Evolutionary conservation across 768 basidiomycete species (phyloP).

Genomic region (Pleurotus eryngii): DNA sequence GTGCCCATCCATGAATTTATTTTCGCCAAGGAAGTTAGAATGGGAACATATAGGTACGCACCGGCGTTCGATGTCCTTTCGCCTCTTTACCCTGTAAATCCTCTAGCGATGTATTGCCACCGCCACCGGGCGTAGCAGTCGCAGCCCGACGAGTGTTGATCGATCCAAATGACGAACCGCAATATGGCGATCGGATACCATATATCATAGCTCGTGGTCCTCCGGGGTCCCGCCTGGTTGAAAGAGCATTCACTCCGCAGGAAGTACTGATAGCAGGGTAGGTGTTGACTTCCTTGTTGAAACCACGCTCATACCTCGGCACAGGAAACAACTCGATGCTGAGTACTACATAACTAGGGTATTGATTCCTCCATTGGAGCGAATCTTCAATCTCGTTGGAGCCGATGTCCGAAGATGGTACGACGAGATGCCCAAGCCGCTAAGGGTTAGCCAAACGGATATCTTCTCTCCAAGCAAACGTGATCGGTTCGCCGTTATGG

Average conservation of each 20-base stretch:
- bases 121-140: slow-evolving; percentile 89
- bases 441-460: slow-evolving; percentile 22
- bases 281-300: slow-evolving; percentile 12
- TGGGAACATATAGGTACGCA: slow-evolving; percentile 88
- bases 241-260: slow-evolving; percentile 71
- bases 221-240: slow-evolving; percentile 62
- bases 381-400: slow-evolving; percentile 89
- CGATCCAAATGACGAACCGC: slow-evolving; percentile 81
- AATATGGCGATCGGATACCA: slow-evolving; percentile 91
- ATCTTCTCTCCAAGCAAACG: slow-evolving; percentile 27
- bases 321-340: slow-evolving; percentile 76
- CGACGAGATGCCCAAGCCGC: slow-evolving; percentile 73
- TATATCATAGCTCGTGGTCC: slow-evolving; percentile 79
- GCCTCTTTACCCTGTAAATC: background rate
- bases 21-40: slow-evolving; percentile 88
- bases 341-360: slow-evolving; percentile 85
- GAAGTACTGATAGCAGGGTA: slow-evolving; percentile 67
- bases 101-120: slow-evolving; percentile 73
- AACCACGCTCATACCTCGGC: slow-evolving; percentile 19
- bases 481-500: slow-evolving; percentile 46
- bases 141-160: slow-evolving; percentile 70
- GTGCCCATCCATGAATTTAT: slow-evolving; percentile 91
- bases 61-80: too few relatives aligned
- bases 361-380: slow-evolving; percentile 85
- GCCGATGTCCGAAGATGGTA: slow-evolving; percentile 88